Evolutionary conservation across 2,329 filamentous ascomycete genomes (phyloP), one percentile per base, ranked within the genome.

Genomic region (Aspergillus sp.): DNA sequence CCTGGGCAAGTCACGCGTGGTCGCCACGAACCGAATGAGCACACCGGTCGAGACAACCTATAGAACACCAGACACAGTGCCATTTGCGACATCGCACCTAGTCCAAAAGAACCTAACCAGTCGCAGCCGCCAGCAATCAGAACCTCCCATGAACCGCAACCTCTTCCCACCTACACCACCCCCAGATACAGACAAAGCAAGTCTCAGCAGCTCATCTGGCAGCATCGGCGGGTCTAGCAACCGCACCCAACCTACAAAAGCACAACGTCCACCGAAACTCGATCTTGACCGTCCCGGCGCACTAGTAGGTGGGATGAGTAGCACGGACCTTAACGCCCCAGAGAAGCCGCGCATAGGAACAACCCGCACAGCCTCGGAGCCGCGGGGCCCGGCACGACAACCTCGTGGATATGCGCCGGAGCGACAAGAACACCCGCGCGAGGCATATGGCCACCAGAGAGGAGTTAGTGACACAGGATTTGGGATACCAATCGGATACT

Each of bases 111-210:
- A 89, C 49, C 80, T 98, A 34, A 83, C 85, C 65, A 93, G 89
- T 69, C 86, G 90, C 62, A 77, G 78, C 63, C 85, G 89, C 68
- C 91, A 96, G 68, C 91, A 95, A 70, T 95, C 90, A 17, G 92
- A 95, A 70, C 91, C 91, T 8, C 90, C 91, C 0, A 80, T 86
- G 62, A 85, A 85, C 70, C 87, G 91, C 66, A 90, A 90, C 67
- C 85, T 93, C 61, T 97, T 98, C 78, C 95, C 95, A 17, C 95
- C 95, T n/a, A 98, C 95, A n/a, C 95, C 95, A 41, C 95, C 95
- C 6, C 95, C 95, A 5, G 95, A 99, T 79, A 85, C 85, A 61
- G 92, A 97, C 64, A 89, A 88, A 67, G 74, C 65, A 15, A 72
- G 64, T 52, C 65, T 62, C 47, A 68, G 64, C 47, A 68, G 64